These are phyloP conservation scores for Rhinocladiella similis DNA, from an alignment of 2,329 filamentous ascomycete species.

Conservation along the genomic window DNA sequence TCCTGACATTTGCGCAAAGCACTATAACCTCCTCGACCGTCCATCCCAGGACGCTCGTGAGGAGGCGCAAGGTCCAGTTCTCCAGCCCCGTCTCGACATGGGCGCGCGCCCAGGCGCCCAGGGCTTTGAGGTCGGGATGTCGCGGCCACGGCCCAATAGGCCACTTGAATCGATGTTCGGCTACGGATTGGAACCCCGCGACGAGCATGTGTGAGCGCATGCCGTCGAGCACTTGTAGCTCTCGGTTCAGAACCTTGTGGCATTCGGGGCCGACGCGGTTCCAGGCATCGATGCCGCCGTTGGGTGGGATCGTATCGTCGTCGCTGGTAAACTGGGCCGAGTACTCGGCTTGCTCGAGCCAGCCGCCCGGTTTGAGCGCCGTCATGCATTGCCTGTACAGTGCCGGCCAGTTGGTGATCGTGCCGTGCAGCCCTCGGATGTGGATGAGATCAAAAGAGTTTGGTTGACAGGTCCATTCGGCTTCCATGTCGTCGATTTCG, in stretches of 20 bases:
- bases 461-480: slow-evolving; percentile 54
- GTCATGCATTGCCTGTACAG: slow-evolving; percentile 27
- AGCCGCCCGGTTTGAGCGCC: slow-evolving; percentile 41
- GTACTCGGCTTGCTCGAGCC: slow-evolving; percentile 37
- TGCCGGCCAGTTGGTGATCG: slow-evolving; percentile 56
- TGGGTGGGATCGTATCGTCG: slow-evolving; percentile 39
- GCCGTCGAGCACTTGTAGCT: slow-evolving; percentile 30
- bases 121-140: slow-evolving; percentile 31
- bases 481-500: slow-evolving; percentile 60
- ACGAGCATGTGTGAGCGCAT: slow-evolving; percentile 31
- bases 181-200: slow-evolving; percentile 34
- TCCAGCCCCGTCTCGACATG: slow-evolving; percentile 35
- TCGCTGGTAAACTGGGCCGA: slow-evolving; percentile 20
- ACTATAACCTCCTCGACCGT: slow-evolving; percentile 25
- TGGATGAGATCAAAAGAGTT: slow-evolving; percentile 64
- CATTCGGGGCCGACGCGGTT: slow-evolving; percentile 33
- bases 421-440: slow-evolving; percentile 56
- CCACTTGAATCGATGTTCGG: slow-evolving; percentile 32
- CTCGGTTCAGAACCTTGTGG: slow-evolving; percentile 34
- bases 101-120: slow-evolving; percentile 32
- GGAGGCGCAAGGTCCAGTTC: slow-evolving; percentile 35
- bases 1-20: slow-evolving; percentile 18
- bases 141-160: slow-evolving; percentile 35
- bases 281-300: slow-evolving; percentile 36
- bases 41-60: slow-evolving; percentile 33